Base-by-base conservation (phyloP, 129 eudicot species). In the Escallonia herrerae region DNA sequence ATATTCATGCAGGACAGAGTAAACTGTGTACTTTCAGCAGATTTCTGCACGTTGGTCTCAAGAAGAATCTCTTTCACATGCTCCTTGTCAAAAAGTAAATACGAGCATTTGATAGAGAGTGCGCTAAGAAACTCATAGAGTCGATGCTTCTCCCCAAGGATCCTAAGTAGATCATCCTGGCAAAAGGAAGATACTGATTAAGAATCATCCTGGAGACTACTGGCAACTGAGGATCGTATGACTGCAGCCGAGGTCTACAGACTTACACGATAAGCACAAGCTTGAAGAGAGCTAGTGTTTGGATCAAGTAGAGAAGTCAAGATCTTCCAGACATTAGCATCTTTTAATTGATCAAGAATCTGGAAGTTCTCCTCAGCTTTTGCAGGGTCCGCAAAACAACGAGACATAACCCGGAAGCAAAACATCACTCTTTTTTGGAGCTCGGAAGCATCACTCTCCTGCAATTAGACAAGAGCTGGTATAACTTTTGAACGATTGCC, bases 91-190 rank as follows among this genome's bases (percentile, higher is more conserved):
- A 86, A 93, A 39, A 89, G 86, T 63, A 82, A 9, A 81, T 83
- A 79, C 42, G 99, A 93, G 79, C 96, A 86, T 76, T 93, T 93
- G 82, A 93, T 56, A 43, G 90, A 86, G 45, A 93, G 95, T 11
- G 73, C 60, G 67, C 76, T 80, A 65, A 93, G 57, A 74, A 93
- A 84, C 79, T 84, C 96, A 78, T 83, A 84, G 67, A 93, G 86
- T 22, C 67, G 82, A 77, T 93, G 85, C 68, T 79, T 82, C 62
- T 89, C 78, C 51, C 87, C 96, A 60, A 93, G 81, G 72, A 86
- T 82, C 74, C 74, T 78, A 15, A 86, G 79, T 76, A 86, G 65
- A 60, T 86, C 96, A 67, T 79, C 96, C 99, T 93, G 89, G 69
- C 39, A 44, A 54, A 72, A 12, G 61, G 56, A 15, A 40, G 4